phyloP scores from a whole-genome alignment of 1,139 yeast species.

The Nakaseomyces kungkrabaensis region DNA sequence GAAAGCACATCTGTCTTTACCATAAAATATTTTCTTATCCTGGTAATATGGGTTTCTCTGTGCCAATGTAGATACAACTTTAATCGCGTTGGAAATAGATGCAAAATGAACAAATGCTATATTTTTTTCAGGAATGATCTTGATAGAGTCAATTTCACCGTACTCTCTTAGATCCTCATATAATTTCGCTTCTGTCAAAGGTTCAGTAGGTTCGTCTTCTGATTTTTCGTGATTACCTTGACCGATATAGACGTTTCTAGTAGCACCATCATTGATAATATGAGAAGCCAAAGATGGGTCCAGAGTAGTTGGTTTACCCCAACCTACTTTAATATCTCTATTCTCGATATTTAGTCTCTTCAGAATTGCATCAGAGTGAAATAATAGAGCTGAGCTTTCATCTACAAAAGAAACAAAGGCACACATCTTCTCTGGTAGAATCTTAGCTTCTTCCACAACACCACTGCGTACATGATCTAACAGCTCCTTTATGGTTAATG shows the following conservation, averaged over 20 bases:
- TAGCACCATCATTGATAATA: slow-evolving; percentile 78
- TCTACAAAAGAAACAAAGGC: slow-evolving; percentile 47
- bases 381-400: slow-evolving; percentile 42
- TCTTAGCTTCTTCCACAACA: slow-evolving; percentile 61
- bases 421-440: slow-evolving; percentile 44
- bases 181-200: slow-evolving; percentile 42
- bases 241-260: slow-evolving; percentile 83
- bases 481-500: slow-evolving; percentile 69
- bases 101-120: slow-evolving; percentile 84
- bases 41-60: slow-evolving; percentile 48
- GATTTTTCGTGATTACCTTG: slow-evolving; percentile 24
- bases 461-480: slow-evolving; percentile 89
- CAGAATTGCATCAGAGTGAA: slow-evolving; percentile 50
- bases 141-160: slow-evolving; percentile 77
- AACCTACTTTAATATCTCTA: slow-evolving; percentile 55
- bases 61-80: slow-evolving; percentile 63
- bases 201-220: slow-evolving; percentile 6
- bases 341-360: slow-evolving; percentile 41
- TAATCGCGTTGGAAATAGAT: slow-evolving; percentile 73
- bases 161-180: slow-evolving; percentile 56
- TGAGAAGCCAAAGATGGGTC: slow-evolving; percentile 62
- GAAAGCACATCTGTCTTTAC: slow-evolving; percentile 76
- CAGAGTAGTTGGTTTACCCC: slow-evolving; percentile 67
- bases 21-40: slow-evolving; percentile 64
- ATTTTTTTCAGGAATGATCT: slow-evolving; percentile 62